Conservation (phyloP, 768 basidiomycete genomes). For the Clitopilus passeckerianus region DNA sequence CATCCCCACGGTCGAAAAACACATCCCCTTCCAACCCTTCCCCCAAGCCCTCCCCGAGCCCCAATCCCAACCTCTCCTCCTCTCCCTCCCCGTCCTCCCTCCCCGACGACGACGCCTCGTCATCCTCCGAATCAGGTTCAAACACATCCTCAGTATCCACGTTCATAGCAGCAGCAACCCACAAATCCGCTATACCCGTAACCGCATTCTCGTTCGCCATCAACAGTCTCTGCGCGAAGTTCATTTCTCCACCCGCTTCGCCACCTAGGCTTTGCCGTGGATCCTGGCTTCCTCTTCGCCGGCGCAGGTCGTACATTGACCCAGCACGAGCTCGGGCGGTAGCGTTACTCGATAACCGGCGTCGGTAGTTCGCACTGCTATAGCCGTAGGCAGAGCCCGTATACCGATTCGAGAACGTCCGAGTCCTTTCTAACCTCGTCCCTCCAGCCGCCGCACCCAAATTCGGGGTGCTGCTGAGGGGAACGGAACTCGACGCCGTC, state of each 20-base stretch:
- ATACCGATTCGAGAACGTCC: conserved; percentile 51
- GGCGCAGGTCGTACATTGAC: conserved; percentile 49
- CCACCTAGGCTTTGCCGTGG: conserved; percentile 27
- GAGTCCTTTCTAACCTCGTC: conserved; percentile 30
- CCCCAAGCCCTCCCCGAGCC: too few relatives aligned
- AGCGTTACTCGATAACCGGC: conserved; percentile 45
- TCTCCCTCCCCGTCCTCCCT: conserved; percentile 29
- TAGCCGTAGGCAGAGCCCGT: conserved; percentile 85
- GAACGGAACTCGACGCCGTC: conserved; percentile 35
- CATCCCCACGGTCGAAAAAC: too few relatives aligned
- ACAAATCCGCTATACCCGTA: conserved; percentile 91
- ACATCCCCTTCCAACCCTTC: too few relatives aligned
- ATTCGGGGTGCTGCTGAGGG: conserved; percentile 33
- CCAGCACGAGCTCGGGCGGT: conserved; percentile 28
- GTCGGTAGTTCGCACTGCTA: conserved; percentile 46
- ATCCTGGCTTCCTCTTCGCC: conserved; percentile 45
- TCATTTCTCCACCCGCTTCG: conserved; percentile 48
- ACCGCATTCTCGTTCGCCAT: conserved; percentile 95
- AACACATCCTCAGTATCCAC: conserved; percentile 87
- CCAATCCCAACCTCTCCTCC: too few relatives aligned
- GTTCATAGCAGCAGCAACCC: conserved; percentile 97
- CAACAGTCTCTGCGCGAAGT: conserved; percentile 82
- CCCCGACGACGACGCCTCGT: neutral
- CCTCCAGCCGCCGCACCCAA: neutral
- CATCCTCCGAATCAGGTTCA: conserved; percentile 45